phyloP scores from a whole-genome alignment of 805 yeast species.

The Hanseniaspora nectarophila region DNA sequence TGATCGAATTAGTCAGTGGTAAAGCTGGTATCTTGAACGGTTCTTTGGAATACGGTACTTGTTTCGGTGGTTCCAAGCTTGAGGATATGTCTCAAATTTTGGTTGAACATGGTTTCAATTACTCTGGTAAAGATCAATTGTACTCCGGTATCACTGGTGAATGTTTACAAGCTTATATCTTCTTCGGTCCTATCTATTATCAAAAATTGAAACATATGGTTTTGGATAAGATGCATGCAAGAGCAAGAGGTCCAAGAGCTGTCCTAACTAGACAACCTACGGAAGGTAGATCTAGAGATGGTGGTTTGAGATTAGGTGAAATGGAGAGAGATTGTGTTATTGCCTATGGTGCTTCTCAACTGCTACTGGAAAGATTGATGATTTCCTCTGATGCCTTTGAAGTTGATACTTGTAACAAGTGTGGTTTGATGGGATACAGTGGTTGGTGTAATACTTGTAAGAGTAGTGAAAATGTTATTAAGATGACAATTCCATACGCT shows the following conservation, averaged over 20 bases:
- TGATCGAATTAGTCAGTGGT: slow-evolving; percentile 92
- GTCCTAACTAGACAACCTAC: slow-evolving; percentile 97
- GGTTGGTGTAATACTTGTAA: slow-evolving; percentile 98
- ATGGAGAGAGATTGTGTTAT: slow-evolving; percentile 99
- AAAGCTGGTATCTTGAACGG: slow-evolving; percentile 96
- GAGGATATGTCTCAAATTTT: slow-evolving; percentile 88
- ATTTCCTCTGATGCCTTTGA: slow-evolving; percentile 95
- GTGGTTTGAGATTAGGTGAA: slow-evolving; percentile 97
- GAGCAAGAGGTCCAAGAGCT: slow-evolving; percentile 98
- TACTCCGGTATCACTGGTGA: slow-evolving; percentile 97
- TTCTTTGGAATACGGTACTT: slow-evolving; percentile 85
- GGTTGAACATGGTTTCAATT: slow-evolving; percentile 82
- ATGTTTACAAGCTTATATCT: slow-evolving; percentile 90
- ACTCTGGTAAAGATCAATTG: slow-evolving; percentile 94
- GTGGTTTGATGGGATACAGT: slow-evolving; percentile 95
- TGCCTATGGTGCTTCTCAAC: slow-evolving; percentile 96
- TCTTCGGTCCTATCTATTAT: slow-evolving; percentile 96
- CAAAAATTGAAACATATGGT: slow-evolving; percentile 99
- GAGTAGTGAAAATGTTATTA: slow-evolving; percentile 70
- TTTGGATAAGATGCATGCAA: slow-evolving; percentile 96
- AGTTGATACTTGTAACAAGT: slow-evolving; percentile 82
- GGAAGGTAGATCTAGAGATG: slow-evolving; percentile 97
- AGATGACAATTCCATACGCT: slow-evolving; percentile 98
- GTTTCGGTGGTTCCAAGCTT: slow-evolving; percentile 94
- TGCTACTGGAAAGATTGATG: slow-evolving; percentile 88